These are phyloP conservation scores for Fusarium sambucinum DNA, from an alignment of 2,329 filamentous ascomycete species.

Conservation along the genomic window DNA sequence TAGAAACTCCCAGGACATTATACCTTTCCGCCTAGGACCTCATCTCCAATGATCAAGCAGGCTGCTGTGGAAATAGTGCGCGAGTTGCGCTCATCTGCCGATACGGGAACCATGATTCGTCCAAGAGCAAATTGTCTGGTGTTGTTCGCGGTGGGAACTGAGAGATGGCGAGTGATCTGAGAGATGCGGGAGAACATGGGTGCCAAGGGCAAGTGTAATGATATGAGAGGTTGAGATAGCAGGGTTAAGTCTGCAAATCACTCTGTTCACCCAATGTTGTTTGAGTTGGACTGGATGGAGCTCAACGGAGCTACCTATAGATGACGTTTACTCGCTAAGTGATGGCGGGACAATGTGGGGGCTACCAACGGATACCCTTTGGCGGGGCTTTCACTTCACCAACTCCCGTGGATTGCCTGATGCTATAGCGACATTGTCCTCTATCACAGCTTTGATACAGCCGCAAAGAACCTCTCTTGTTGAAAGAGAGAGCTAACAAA, in stretches of 20 bases:
- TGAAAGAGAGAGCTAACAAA: background rate
- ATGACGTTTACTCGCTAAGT: slow-evolving; percentile 38
- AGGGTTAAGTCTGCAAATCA: slow-evolving; percentile 12
- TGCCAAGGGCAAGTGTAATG: slow-evolving; percentile 6
- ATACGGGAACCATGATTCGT: slow-evolving; percentile 57
- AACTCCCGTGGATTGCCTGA: slow-evolving; percentile 23
- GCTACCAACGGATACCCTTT: slow-evolving; percentile 17
- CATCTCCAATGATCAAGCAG: slow-evolving; percentile 96
- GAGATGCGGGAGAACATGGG: slow-evolving; percentile 82
- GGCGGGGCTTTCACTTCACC: slow-evolving; percentile 32
- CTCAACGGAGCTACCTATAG: slow-evolving; percentile 16
- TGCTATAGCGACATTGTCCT: slow-evolving; percentile 26
- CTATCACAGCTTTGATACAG: slow-evolving; percentile 13
- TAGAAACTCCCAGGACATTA: background rate
- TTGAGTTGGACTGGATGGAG: slow-evolving; percentile 13
- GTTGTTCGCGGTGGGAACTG: slow-evolving; percentile 52
- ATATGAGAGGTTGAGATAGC: slow-evolving; percentile 12
- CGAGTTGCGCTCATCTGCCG: slow-evolving; percentile 66
- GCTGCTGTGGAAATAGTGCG: slow-evolving; percentile 88
- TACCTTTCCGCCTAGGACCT: slow-evolving; percentile 95
- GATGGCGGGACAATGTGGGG: slow-evolving; percentile 36
- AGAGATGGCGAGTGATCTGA: slow-evolving; percentile 78
- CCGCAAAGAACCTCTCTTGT: slow-evolving; percentile 1
- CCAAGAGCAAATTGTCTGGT: slow-evolving; percentile 47
- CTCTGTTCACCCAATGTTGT: slow-evolving; percentile 26